These are phyloP conservation scores for Spencermartinsiella ligniputridi DNA, from an alignment of 1,139 yeast species.

Conservation along the genomic window DNA sequence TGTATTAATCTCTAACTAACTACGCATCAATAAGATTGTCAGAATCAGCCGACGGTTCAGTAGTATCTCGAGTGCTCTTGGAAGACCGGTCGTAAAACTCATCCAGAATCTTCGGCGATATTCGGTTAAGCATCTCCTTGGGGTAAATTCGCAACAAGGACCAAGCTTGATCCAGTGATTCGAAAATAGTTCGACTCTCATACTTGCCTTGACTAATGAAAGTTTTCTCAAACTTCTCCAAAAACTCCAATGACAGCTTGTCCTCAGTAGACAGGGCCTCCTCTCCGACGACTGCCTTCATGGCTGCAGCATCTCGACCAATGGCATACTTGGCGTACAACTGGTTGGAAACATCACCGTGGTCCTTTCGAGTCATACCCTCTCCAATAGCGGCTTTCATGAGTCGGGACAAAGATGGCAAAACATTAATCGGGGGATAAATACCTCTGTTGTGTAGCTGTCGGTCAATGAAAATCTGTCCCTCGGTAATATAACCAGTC, in stretches of 20 bases:
- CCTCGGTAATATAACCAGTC: conserved; percentile 98
- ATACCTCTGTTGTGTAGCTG: conserved; percentile 93
- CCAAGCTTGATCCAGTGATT: conserved; percentile 98
- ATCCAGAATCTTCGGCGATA: conserved; percentile 90
- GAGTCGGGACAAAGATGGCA: conserved; percentile 94
- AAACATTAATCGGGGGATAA: conserved; percentile 96
- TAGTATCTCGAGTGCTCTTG: conserved; percentile 36
- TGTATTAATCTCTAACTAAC: no score
- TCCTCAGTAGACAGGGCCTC: conserved; percentile 98
- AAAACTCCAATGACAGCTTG: conserved; percentile 91
- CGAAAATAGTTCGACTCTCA: conserved; percentile 90
- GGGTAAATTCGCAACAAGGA: conserved; percentile 96
- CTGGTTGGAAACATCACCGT: conserved; percentile 98
- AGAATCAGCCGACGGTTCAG: conserved; percentile 30
- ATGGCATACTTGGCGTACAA: conserved; percentile 98
- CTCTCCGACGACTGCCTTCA: conserved; percentile 99
- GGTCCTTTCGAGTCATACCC: conserved; percentile 99
- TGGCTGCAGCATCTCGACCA: conserved; percentile 99
- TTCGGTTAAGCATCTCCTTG: conserved; percentile 96
- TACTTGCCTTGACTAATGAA: conserved; percentile 95
- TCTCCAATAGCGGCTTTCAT: conserved; percentile 99
- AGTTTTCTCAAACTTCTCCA: conserved; percentile 95
- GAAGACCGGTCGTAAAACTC: conserved; percentile 88
- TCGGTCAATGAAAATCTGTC: conserved; percentile 96
- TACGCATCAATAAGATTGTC: conserved; percentile 50